Conservation (phyloP, 148 eudicot species). For the Rheum nobile region DNA sequence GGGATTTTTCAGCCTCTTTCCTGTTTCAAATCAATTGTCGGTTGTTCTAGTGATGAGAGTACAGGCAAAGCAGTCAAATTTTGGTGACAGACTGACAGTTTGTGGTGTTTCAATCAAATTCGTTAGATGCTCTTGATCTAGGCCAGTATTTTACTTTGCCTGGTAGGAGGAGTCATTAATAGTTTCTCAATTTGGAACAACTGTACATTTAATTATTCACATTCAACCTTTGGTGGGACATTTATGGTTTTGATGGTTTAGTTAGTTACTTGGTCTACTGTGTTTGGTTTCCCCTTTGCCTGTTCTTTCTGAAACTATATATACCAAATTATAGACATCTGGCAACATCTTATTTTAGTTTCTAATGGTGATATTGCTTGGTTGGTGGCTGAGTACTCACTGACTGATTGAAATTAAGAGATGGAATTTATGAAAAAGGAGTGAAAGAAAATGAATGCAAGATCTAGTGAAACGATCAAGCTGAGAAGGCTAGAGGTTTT, state of each 20-base stretch:
- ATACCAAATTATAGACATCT: background rate
- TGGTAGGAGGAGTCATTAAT: background rate
- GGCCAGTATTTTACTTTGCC: background rate
- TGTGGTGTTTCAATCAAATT: background rate
- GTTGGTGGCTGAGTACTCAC: background rate
- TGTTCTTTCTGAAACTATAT: background rate
- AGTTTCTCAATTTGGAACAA: background rate
- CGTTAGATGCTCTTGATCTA: constrained; percentile 3
- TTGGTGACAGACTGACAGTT: background rate
- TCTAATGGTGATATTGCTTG: background rate
- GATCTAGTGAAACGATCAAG: background rate
- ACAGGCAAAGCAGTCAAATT: background rate
- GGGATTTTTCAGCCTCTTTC: background rate
- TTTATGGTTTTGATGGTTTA: background rate
- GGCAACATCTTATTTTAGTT: background rate
- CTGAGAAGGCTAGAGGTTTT: background rate
- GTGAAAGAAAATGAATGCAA: background rate
- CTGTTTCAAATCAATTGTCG: background rate
- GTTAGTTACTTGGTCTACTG: background rate
- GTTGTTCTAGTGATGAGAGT: background rate
- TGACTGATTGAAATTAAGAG: background rate
- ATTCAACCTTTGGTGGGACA: background rate
- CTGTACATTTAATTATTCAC: background rate
- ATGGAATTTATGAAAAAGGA: background rate
- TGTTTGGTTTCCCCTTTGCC: background rate